These are phyloP conservation scores for Ustilago xerochloae DNA, from an alignment of 1,284 basidiomycete species.

Conservation along the genomic window DNA sequence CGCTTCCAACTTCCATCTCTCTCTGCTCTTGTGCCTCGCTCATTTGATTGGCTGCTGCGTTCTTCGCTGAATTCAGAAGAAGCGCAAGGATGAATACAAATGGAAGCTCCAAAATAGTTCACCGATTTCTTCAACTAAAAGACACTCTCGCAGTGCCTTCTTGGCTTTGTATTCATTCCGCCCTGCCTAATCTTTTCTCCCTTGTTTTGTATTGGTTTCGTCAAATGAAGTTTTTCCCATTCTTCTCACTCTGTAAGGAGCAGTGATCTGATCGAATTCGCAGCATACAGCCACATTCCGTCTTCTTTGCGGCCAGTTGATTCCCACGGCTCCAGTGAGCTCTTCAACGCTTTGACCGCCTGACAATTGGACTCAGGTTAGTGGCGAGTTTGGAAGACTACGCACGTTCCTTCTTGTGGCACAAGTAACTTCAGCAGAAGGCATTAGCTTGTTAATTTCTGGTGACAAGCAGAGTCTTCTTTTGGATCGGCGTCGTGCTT, in stretches of 20 bases:
- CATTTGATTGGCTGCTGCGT: slow-evolving; percentile 14
- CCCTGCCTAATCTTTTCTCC: too few relatives aligned
- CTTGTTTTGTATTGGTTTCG: background rate
- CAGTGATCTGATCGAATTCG: too few relatives aligned
- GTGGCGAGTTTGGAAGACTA: background rate
- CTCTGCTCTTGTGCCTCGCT: slow-evolving; percentile 29
- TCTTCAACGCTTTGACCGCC: background rate
- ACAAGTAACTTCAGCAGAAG: background rate
- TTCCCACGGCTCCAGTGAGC: background rate
- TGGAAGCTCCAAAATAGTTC: background rate
- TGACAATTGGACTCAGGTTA: background rate
- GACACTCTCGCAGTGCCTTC: background rate
- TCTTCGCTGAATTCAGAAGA: slow-evolving; percentile 20
- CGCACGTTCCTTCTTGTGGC: slow-evolving; percentile 15
- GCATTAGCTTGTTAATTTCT: background rate
- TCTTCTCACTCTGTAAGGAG: too few relatives aligned
- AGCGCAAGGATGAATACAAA: slow-evolving; percentile 11
- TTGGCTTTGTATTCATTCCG: too few relatives aligned
- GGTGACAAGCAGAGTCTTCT: background rate
- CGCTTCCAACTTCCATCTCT: slow-evolving; percentile 27
- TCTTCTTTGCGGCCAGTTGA: background rate
- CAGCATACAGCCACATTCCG: background rate
- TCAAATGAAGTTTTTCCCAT: background rate
- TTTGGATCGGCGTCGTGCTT: background rate
- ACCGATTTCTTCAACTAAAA: background rate